These are phyloP conservation scores for Lactarius tabidus DNA, from an alignment of 768 basidiomycete genomes.

Conservation along the genomic window DNA sequence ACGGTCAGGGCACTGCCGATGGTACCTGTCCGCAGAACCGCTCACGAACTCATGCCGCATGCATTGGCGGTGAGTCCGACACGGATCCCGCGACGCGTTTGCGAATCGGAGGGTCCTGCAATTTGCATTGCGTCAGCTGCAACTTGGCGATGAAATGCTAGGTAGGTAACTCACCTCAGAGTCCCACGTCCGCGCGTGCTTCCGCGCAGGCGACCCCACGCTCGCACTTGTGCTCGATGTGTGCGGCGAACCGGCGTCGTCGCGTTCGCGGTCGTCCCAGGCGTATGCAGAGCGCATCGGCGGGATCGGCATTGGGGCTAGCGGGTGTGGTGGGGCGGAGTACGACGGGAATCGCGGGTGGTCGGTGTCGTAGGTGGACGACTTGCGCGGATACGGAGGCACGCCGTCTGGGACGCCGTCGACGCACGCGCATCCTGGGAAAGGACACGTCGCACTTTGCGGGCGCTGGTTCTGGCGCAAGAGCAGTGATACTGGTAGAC, in stretches of 20 bases:
- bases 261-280: slow-evolving; percentile 25
- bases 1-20: not conserved
- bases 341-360: slow-evolving; percentile 17
- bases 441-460: slow-evolving; percentile 16
- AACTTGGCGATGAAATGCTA: not conserved
- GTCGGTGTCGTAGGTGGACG: slow-evolving; percentile 16
- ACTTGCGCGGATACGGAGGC: slow-evolving; percentile 21
- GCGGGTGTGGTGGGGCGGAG: slow-evolving; percentile 4
- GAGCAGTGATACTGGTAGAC: slow-evolving; percentile 19
- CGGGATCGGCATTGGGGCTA: not conserved
- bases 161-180: slow-evolving; percentile 7
- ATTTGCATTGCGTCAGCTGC: not conserved
- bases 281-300: slow-evolving; percentile 23
- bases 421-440: slow-evolving; percentile 13
- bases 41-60: slow-evolving; percentile 6
- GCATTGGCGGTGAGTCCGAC: slow-evolving; percentile 18
- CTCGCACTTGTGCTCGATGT: slow-evolving; percentile 21
- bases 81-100: slow-evolving; percentile 16
- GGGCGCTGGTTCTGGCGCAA: slow-evolving; percentile 24
- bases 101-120: slow-evolving; percentile 19
- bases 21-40: not conserved
- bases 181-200: slow-evolving; percentile 26
- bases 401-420: slow-evolving; percentile 17
- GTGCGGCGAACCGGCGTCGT: slow-evolving; percentile 19
- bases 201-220: slow-evolving; percentile 19